Evolutionary conservation across 2,329 filamentous ascomycete species (phyloP).

Genomic region (Aspergillus fumigatus): DNA sequence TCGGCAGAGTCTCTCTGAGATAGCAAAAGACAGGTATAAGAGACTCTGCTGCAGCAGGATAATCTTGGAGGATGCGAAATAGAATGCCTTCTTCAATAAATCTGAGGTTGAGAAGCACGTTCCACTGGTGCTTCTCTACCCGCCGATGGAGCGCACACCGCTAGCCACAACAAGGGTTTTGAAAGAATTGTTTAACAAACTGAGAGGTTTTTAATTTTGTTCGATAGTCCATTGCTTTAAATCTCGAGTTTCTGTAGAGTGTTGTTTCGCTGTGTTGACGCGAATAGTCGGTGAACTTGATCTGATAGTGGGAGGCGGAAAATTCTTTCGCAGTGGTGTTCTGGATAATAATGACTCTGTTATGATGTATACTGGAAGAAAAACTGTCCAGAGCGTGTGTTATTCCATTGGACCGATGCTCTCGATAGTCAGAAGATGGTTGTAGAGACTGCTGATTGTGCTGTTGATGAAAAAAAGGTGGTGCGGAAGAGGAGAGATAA

Average conservation of each 20-base stretch:
- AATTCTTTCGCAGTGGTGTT: not conserved
- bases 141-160: constrained; percentile 11
- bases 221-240: constrained; percentile 12
- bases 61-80: too few species aligned
- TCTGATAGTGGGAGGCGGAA: not conserved
- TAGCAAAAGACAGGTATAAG: too few species aligned
- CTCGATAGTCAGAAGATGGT: not conserved
- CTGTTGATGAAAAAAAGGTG: not conserved
- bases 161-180: constrained; percentile 14
- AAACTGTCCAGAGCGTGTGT: constrained; percentile 11
- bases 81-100: not conserved
- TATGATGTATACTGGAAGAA: not conserved
- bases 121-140: not conserved
- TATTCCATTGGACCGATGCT: constrained; percentile 15
- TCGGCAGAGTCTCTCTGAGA: not conserved
- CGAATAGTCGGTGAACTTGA: too few species aligned
- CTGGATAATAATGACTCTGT: not conserved
- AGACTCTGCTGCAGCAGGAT: too few species aligned
- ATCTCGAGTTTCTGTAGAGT: not conserved
- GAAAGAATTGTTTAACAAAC: constrained; percentile 5
- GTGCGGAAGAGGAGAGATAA: not conserved
- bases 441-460: not conserved
- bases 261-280: not conserved
- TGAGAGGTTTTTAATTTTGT: constrained; percentile 10
- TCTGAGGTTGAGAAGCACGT: not conserved